Conservation (phyloP, 441 rosid species). For the Erodium texanum region DNA sequence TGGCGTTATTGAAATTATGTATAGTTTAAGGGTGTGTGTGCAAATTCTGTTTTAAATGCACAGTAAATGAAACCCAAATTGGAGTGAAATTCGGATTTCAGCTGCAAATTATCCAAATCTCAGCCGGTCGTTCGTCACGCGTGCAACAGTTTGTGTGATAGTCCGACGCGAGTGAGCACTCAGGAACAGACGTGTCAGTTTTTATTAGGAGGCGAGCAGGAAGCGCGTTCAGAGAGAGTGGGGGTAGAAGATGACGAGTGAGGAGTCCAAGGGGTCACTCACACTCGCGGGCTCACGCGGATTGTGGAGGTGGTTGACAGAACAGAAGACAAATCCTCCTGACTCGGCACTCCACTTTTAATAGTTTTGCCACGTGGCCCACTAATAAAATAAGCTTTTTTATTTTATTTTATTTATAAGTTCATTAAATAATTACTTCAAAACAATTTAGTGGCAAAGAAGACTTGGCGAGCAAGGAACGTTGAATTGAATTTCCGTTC, state of each 20-base stretch:
- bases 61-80: neutral
- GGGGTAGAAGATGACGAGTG: neutral
- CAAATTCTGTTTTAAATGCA: neutral
- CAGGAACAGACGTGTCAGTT: neutral
- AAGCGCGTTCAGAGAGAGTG: neutral
- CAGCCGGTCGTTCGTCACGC: neutral
- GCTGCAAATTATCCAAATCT: neutral
- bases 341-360: neutral
- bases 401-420: neutral
- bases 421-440: neutral
- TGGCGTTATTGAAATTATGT: neutral
- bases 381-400: neutral
- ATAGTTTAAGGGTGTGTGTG: neutral
- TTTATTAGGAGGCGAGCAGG: neutral
- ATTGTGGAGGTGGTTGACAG: neutral
- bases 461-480: neutral
- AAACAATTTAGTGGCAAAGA: neutral
- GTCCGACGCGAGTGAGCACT: neutral
- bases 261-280: slow-evolving; percentile 1
- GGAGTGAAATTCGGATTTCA: neutral
- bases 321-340: neutral
- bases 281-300: neutral
- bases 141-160: neutral
- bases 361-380: neutral
- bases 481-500: too few relatives aligned